phyloP scores from a whole-genome alignment of 192 early-diverging fungal species.

The Linnemannia hyalina region DNA sequence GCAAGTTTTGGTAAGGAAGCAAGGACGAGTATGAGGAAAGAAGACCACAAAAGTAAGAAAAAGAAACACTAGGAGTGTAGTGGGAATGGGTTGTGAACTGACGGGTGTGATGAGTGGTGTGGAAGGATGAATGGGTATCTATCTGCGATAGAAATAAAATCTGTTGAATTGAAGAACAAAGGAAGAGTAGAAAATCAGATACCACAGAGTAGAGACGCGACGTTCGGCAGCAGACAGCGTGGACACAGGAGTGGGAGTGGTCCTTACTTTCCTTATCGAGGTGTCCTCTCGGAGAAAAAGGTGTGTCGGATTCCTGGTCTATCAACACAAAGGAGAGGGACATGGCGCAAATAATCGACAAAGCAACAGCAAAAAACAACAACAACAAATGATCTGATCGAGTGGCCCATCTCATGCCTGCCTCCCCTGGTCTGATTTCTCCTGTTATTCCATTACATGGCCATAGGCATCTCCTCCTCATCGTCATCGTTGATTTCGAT shows the following conservation, averaged over 20 bases:
- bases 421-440: neutral
- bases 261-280: constrained; percentile 9
- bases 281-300: neutral
- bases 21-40: neutral
- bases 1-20: neutral
- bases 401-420: neutral
- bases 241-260: neutral
- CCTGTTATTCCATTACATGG: neutral
- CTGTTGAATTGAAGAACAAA: neutral
- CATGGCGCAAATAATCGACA: neutral
- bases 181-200: neutral
- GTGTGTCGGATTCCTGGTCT: neutral
- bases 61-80: neutral
- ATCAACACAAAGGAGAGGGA: constrained; percentile 8
- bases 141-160: neutral
- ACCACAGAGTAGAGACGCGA: neutral
- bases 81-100: neutral
- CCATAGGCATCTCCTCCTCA: neutral
- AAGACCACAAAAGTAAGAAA: neutral
- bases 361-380: neutral
- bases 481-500: neutral
- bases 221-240: neutral
- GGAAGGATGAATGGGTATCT: neutral
- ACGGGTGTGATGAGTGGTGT: neutral
- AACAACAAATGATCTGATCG: neutral